Percentiles rank a stretch among this genome's conserved stretches.
Evolutionary conservation across 192 early-diverging fungal genomes (phyloP).

Genomic region (Dissophora globulifera): DNA sequence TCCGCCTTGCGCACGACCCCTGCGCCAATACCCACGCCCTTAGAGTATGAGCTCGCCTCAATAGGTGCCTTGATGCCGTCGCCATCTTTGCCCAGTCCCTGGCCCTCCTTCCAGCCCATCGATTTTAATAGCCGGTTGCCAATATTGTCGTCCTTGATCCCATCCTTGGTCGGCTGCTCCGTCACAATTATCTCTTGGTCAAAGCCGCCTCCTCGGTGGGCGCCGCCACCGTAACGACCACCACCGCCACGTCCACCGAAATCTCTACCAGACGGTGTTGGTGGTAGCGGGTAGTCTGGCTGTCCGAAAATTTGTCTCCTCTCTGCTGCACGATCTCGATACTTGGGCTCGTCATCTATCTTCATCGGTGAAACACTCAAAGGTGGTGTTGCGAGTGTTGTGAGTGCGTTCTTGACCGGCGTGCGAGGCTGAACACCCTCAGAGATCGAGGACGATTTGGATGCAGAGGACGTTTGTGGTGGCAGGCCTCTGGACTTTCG

Average conservation of each 20-base stretch:
- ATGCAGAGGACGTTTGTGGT: neutral
- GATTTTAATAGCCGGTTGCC: constrained; percentile 68
- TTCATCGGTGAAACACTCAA: neutral
- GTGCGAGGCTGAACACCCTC: neutral
- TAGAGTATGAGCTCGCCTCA: constrained; percentile 55
- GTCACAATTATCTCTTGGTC: constrained; percentile 22
- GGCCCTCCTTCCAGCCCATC: constrained; percentile 79
- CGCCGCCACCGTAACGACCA: neutral
- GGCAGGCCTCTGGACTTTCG: constrained; percentile 22
- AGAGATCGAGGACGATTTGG: neutral
- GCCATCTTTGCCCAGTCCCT: constrained; percentile 63
- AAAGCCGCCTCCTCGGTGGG: neutral
- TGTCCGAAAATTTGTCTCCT: constrained; percentile 68
- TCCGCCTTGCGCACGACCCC: constrained; percentile 24
- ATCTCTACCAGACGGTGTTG: constrained; percentile 15
- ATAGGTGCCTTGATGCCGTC: constrained; percentile 61
- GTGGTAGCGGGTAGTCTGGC: constrained; percentile 57
- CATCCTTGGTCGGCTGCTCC: constrained; percentile 56
- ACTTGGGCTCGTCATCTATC: constrained; percentile 50
- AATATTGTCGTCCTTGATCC: constrained; percentile 69
- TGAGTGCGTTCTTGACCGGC: neutral
- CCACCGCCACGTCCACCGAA: constrained; percentile 14
- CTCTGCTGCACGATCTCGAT: constrained; percentile 73
- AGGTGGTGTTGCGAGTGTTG: neutral
- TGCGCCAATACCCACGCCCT: constrained; percentile 60